A percentile compares a stretch with the other conserved stretches of the same genome.
These are phyloP conservation scores for Madurella fahalii DNA, from an alignment of 2,329 filamentous ascomycete genomes.

Conservation along the genomic window DNA sequence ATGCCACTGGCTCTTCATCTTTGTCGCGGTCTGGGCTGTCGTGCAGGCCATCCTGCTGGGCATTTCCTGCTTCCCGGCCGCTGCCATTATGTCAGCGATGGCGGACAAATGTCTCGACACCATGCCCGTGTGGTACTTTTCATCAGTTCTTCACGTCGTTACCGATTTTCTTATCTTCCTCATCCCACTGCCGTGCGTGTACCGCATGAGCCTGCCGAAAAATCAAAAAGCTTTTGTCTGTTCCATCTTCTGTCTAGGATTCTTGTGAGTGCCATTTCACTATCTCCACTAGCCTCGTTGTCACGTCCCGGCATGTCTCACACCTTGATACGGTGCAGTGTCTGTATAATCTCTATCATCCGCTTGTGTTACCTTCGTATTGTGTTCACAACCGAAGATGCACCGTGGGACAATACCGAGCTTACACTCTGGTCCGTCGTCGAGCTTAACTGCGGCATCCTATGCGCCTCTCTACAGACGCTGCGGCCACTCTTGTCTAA, in stretches of 20 bases:
- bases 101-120: slow-evolving; percentile 27
- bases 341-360: slow-evolving; percentile 28
- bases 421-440: slow-evolving; percentile 32
- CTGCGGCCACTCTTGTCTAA: slow-evolving; percentile 28
- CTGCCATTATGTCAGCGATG: slow-evolving; percentile 23
- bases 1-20: slow-evolving; percentile 26
- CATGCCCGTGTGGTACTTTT: slow-evolving; percentile 29
- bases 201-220: slow-evolving; percentile 22
- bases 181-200: slow-evolving; percentile 27
- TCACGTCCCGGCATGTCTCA: too few relatives aligned
- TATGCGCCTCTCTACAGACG: slow-evolving; percentile 30
- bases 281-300: too few relatives aligned
- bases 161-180: slow-evolving; percentile 28
- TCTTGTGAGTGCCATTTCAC: slow-evolving; percentile 16
- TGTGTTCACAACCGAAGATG: slow-evolving; percentile 21
- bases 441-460: slow-evolving; percentile 30
- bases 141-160: slow-evolving; percentile 28
- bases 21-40: slow-evolving; percentile 30
- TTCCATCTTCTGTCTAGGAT: slow-evolving; percentile 28
- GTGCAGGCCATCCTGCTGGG: slow-evolving; percentile 30
- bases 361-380: slow-evolving; percentile 30
- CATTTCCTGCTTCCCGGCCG: slow-evolving; percentile 29
- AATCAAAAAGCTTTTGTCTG: slow-evolving; percentile 25
- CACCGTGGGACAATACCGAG: slow-evolving; percentile 31
- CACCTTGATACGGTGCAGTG: slow-evolving; percentile 1